A percentile compares a stretch with the other conserved stretches of the same genome.
phyloP scores from a whole-genome alignment of 257 asterid genomes.

The Galeopsis tetrahit region DNA sequence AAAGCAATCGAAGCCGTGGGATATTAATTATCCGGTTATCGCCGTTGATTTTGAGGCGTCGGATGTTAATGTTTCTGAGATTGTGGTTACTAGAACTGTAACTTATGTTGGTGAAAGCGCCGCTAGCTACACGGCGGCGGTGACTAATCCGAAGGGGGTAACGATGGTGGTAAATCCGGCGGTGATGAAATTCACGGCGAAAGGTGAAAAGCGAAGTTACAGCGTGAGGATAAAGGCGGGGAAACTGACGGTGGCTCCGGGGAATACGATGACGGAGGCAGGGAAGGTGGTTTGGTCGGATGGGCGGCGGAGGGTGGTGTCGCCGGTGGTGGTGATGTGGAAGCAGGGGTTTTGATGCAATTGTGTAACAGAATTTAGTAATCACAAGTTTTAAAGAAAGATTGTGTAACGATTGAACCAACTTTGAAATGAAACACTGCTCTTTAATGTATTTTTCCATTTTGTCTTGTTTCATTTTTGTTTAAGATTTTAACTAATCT shows the following conservation, averaged over 20 bases:
- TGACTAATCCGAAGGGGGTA: constrained; percentile 52
- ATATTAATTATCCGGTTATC: constrained; percentile 80
- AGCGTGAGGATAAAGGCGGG: constrained; percentile 52
- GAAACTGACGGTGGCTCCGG: constrained; percentile 47
- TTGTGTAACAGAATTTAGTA: background rate
- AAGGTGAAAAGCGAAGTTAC: constrained; percentile 58
- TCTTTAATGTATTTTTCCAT: no score
- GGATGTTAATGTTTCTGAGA: background rate
- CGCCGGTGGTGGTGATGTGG: constrained; percentile 78
- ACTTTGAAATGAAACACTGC: background rate
- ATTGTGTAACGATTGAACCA: background rate
- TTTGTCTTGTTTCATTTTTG: no score
- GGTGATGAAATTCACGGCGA: constrained; percentile 45
- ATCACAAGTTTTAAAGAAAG: constrained; percentile 17
- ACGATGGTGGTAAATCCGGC: constrained; percentile 50
- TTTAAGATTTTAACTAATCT: no score
- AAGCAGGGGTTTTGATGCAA: constrained; percentile 35
- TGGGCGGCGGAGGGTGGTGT: constrained; percentile 60
- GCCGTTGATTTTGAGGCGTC: constrained; percentile 49
- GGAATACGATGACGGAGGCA: constrained; percentile 45
- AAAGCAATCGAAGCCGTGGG: constrained; percentile 60
- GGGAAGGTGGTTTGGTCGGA: constrained; percentile 77
- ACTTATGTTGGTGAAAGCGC: constrained; percentile 54
- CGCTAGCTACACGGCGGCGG: constrained; percentile 41
- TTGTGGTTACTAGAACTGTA: constrained; percentile 53